Base-by-base conservation (phyloP, 129 eudicot genomes). In the Oenanthe sinensis region DNA sequence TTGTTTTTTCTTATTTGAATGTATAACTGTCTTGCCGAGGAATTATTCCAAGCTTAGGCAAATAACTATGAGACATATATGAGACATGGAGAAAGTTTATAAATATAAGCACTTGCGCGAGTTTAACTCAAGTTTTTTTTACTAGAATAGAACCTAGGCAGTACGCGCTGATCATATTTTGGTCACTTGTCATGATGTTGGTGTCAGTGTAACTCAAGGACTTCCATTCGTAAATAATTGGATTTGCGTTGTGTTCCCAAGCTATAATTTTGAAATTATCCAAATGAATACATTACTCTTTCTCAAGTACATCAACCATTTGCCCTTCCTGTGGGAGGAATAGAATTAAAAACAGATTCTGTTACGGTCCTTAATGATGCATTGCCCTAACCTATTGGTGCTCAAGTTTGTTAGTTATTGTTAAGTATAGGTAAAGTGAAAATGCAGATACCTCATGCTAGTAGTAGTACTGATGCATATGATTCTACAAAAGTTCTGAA, bases 61-160 rank as follows among this genome's bases (percentile, higher is more conserved):
- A 58, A 50, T 17, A 50, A 50, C 54, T 48, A 19, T 19, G 55
- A 15, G 55, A 19, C 24, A 17, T 50, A 7, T 48, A 19, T 19
- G 55, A 15, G 55, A 19, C 24, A 17, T 50, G n/a, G 60, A 50
- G 19, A 49, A 49, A 49, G n/a, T 17, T 17, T 4, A 17, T 50
- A 50, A 6, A 50, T 50, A 49, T 49, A 19, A 15, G 55, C 55
- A 49, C 55, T 49, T 49, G 52, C 5, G 52, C 10, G 15, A 48
- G 19, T 48, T 48, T 15, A 48, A 15, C 16, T 49, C 60, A 91
- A 94, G 91, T 91, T 91, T 79, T 97, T 97, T 96, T 26, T 91
- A 90, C 84, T 94, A 96, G 98, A 91, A 94, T 83, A 91, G 97
- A 90, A 94, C 98, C 85, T 91, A 46, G 98, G 98, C n/a, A 92